Evolutionary conservation across 2,329 filamentous ascomycete genomes (phyloP).

Genomic region (Cladophialophora yegresii): DNA sequence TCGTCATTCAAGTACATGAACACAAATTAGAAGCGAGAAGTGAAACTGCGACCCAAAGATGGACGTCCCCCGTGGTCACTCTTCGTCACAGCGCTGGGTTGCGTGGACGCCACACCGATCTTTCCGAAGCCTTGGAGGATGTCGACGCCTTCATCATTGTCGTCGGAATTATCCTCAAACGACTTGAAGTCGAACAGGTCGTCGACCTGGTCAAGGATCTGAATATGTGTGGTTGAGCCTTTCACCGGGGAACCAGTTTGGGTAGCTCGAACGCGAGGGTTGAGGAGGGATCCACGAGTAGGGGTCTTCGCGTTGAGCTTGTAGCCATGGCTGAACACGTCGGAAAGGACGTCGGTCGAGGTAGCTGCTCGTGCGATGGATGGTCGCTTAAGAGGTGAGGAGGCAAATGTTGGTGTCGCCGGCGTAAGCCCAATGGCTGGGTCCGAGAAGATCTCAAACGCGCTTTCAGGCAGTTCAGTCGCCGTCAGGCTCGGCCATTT

Average conservation of each 20-base stretch:
- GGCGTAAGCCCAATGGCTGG: conserved; percentile 41
- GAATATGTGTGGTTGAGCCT: conserved; percentile 33
- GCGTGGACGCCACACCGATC: conserved; percentile 40
- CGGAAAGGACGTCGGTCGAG: conserved; percentile 53
- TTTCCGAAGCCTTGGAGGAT: conserved; percentile 53
- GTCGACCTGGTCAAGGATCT: conserved; percentile 45
- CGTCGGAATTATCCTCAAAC: conserved; percentile 45
- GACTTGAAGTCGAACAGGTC: conserved; percentile 53
- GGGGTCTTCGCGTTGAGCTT: conserved; percentile 42
- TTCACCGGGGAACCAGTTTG: conserved; percentile 31
- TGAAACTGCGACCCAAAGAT: conserved; percentile 31
- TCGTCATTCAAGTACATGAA: conserved; percentile 12
- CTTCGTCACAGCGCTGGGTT: conserved; percentile 6
- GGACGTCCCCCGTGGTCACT: conserved; percentile 25
- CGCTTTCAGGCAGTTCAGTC: conserved; percentile 48
- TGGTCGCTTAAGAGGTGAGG: conserved; percentile 57
- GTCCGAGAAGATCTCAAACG: conserved; percentile 60
- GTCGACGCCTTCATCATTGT: conserved; percentile 48
- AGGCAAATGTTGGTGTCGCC: conserved; percentile 46
- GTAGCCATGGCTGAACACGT: conserved; percentile 46
- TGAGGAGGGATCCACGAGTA: conserved; percentile 41
- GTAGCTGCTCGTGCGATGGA: conserved; percentile 54
- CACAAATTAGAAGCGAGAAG: conserved; percentile 31
- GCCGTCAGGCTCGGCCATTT: conserved; percentile 50
- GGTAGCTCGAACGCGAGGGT: conserved; percentile 28